Base-by-base conservation (phyloP, 495 filamentous ascomycete genomes). In the Cetradonia linearis region DNA sequence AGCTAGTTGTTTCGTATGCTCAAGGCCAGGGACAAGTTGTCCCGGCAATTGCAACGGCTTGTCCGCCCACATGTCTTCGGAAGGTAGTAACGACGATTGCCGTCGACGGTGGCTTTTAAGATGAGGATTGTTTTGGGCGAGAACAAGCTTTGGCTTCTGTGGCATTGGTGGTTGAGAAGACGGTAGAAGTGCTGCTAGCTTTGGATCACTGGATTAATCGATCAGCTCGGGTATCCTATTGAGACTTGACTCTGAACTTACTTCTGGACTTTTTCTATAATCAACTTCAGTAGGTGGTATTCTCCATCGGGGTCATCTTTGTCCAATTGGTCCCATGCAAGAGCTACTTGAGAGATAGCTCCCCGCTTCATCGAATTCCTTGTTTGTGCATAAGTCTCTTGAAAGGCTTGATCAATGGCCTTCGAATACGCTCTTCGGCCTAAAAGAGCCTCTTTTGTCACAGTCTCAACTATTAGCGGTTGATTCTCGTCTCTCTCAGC, bases 251-350 rank as follows among this genome's bases (percentile, higher is more conserved):
- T 23, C 48, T 23, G 20, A 59, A 69, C 74, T 64, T 65, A 79
- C 75, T 71, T 68, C 62, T 81, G 73, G 10, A 85, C 69, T 55
- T 76, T 78, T 63, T 82, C 81, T 48, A 90, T 81, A 44, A 89
- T 82, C 53, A 78, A 76, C 66, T 82, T 82, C 52, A 98, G 72
- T 14, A 98, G 79, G 53, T 92, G 84, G 65, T 90, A 94, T 31
- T 91, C 82, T 30, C 91, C 91, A 71, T 96, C 93, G 0, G 93
- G 92, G 65, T 98, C 91, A 25, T 91, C 79, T 55, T 85, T 82
- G 73, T 96, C 88, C 37, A 98, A 79, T 10, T 83, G 78, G 10
- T 84, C 86, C 78, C 89, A 94, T 3, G 92, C 91, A 65, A 91
- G 85, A 1, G 86, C 88, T 16, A 96, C 77, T 37, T 80, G 78